Evolutionary conservation across 805 yeast species (phyloP), one percentile per base, ranked within the genome.

Genomic region (Ogataea angusta): DNA sequence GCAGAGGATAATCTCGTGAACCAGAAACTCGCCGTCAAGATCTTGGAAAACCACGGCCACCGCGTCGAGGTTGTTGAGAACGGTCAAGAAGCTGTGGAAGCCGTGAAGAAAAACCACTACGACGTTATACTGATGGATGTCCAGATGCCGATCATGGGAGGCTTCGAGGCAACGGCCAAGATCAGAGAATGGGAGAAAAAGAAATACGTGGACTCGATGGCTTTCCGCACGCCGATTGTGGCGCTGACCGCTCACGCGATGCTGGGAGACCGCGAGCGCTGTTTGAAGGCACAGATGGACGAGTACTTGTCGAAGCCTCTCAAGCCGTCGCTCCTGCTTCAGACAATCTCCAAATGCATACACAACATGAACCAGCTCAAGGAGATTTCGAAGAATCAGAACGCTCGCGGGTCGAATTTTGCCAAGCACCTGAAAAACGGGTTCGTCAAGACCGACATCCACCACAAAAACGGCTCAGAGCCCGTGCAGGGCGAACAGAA

Each of bases 61-160:
- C 71, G 74, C 43, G 90, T 87, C 10, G 81, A 79, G 43, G 95
- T 87, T 34, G 95, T 86, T 6, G 91, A 85, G 59, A 87, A 87
- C 62, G 95, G 96, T 12, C 69, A 76, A 43, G 87, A 86, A 52
- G 95, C 95, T 1, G 74, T 78, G 49, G 86, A 85, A 45, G 90
- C 89, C 1, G 79, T 85, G 32, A 70, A 80, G 58, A 70, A 74
- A 49, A 76, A 73, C 46, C 70, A 73, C 34, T 87, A 81, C 59
- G 95, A 87, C 58, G 90, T 85, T 34, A 84, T 87, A 14, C 73
- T 87, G 51, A 87, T 87, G 96, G 95, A 87, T 66, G 95, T 87
- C 32, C 96, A 87, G 62, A 87, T 87, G 96, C 95, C 95, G 7
- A 86, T 85, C 12, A 88, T 87, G 93, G 95, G 95, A 21, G 96